Evolutionary conservation across 352 stramenopile species (phyloP).

Genomic region (Bremia lactucae): DNA sequence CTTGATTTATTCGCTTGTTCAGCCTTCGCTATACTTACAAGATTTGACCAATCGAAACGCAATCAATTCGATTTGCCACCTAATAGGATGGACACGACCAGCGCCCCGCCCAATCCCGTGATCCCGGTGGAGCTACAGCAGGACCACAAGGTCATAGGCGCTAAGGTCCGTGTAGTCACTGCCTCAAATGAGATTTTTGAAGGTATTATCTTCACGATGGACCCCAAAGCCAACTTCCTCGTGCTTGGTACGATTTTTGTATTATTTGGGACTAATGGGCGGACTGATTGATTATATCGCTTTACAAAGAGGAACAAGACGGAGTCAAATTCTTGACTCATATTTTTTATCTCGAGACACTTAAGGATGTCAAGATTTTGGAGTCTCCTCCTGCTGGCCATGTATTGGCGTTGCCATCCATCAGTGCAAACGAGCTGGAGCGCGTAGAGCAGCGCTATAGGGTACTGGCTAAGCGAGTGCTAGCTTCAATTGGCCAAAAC

Average conservation of each 20-base stretch:
- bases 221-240: slow-evolving; percentile 70
- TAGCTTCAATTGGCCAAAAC: slow-evolving; percentile 73
- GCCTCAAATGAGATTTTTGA: slow-evolving; percentile 41
- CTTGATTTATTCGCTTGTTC: slow-evolving; percentile 17
- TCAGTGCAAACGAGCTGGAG: slow-evolving; percentile 63
- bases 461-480: slow-evolving; percentile 43
- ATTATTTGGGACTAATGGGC: too few relatives aligned
- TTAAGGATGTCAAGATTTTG: slow-evolving; percentile 60
- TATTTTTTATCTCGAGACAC: slow-evolving; percentile 59
- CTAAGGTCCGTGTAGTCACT: slow-evolving; percentile 54
- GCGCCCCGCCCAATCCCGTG: slow-evolving; percentile 18
- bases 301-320: slow-evolving; percentile 38
- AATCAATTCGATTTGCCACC: not conserved
- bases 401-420: slow-evolving; percentile 31
- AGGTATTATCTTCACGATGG: slow-evolving; percentile 67
- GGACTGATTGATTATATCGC: not conserved
- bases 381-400: slow-evolving; percentile 36
- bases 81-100: slow-evolving; percentile 30
- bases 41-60: slow-evolving; percentile 3
- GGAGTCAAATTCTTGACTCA: slow-evolving; percentile 58
- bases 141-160: slow-evolving; percentile 49
- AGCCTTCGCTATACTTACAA: slow-evolving; percentile 3
- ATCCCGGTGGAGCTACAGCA: slow-evolving; percentile 51
- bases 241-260: slow-evolving; percentile 43
- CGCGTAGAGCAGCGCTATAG: slow-evolving; percentile 74